Evolutionary conservation across 192 early-diverging fungal species (phyloP), one percentile per base, ranked within the genome.

Genomic region (Backusella psychrophila): DNA sequence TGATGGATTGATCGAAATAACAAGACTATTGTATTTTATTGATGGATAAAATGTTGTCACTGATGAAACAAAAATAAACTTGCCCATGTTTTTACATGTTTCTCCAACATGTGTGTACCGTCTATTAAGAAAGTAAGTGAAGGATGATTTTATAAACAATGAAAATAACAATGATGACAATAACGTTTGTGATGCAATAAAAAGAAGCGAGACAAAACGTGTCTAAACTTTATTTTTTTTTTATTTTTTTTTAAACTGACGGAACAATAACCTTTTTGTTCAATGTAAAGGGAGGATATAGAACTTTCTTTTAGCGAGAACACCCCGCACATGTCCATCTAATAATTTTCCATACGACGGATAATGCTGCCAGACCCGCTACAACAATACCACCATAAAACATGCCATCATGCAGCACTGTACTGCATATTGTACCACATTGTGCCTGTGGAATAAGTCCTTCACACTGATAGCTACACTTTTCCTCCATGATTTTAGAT

Each of bases 301-400:
- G 33, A 33, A 3, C 33, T 33, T 33, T 33, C 33, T 33, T 33
- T 33, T 33, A 33, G 33, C 33, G 33, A 33, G 33, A 33, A 46
- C 36, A 66, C 6, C 44, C 77, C 23, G 71, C 78, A 75, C 80
- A 81, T 3, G 42, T 72, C 80, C 80, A 81, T 66, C 71, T 71
- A 26, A 77, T 35, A 1, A 72, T 23, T 12, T 42, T 52, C 80
- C 80, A 81, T 17, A 81, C 49, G 8, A 75, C 31, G 29, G 71
- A 52, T 46, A 81, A 74, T 3, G 69, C 80, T 39, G 80, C 80
- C n/a, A 81, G 69, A 17, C 44, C 68, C 0, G 80, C 69, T 42
- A 81, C 76, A 56, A n/a, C 80, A 38, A 78, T 78, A 59, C 80
- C 80, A 42, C 76, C 76, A 71, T 81, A 81, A 35, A 81, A 75